Evolutionary conservation across 495 filamentous ascomycete species (phyloP), one percentile per base, ranked within the genome.

Genomic region (Aspergillus sparsus): DNA sequence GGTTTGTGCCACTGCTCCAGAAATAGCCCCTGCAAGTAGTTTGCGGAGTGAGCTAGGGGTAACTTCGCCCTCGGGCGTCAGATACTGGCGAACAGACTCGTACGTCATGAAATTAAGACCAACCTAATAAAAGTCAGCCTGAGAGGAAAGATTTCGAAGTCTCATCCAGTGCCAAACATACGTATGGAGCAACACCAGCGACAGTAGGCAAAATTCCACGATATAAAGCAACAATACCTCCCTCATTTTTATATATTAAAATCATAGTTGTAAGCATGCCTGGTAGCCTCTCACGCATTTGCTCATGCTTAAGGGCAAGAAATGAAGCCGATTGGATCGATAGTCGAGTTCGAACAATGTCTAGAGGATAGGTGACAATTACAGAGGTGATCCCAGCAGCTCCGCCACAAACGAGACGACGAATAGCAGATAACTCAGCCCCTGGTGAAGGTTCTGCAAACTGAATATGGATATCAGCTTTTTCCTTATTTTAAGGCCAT

Each of bases 31-130:
- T 12, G 94, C 94, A 12, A 84, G 79, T 21, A 98, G 79, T 70
- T 98, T 98, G 52, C 95, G 86, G 62, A 82, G 71, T 0, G 90
- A 80, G 58, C 78, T 84, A 5, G 94, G 94, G 61, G 96, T 92
- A 67, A 88, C 83, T 42, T 96, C 86, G 11, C 94, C 95, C 50
- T 96, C 91, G 0, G 87, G 87, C 0, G 94, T 98, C 62, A 98
- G 77, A 60, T 89, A 88, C 63, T 87, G 85, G 53, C 94, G 87
- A 57, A 93, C 84, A 12, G 85, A 86, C 73, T 98, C 94, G 71
- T 98, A 98, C 27, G 87, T 90, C 90, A 98, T 98, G 77, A 98
- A 98, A 72, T 98, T 98, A 49, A 98, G 78, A 34, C 94, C 94
- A 49, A 97, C 92, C 90, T 96, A 64, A 49, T 53, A 33, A 9